These are phyloP conservation scores for Quercus berberidifolia DNA, from an alignment of 306 rosid genomes.

Conservation along the genomic window DNA sequence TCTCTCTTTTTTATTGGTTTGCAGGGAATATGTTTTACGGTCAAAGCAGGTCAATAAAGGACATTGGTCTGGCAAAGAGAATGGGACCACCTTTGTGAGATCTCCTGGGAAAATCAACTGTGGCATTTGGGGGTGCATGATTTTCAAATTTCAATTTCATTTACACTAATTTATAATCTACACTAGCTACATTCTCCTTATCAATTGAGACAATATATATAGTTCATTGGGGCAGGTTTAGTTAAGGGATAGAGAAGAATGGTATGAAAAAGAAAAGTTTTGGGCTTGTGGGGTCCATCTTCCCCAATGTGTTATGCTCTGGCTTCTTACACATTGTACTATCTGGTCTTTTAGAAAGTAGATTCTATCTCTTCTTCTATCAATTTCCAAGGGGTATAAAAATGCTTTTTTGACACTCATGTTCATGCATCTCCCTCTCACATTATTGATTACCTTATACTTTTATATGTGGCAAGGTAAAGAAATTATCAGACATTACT, in stretches of 20 bases:
- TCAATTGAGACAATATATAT: neutral
- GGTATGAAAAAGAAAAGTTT: neutral
- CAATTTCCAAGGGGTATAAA: neutral
- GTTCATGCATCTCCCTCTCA: too few relatives aligned
- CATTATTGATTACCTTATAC: too few relatives aligned
- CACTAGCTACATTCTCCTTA: neutral
- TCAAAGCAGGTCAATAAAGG: slow-evolving; percentile 78
- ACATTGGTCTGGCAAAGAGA: slow-evolving; percentile 45
- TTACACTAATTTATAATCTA: too few relatives aligned
- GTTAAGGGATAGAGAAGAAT: too few relatives aligned
- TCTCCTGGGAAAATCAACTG: slow-evolving; percentile 34
- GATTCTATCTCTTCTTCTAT: slow-evolving; percentile 9
- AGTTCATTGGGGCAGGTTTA: too few relatives aligned
- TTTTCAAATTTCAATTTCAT: neutral
- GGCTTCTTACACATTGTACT: slow-evolving; percentile 1
- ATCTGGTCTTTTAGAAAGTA: slow-evolving; percentile 18
- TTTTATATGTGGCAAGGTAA: too few relatives aligned
- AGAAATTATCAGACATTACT: too few relatives aligned
- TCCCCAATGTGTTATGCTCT: neutral
- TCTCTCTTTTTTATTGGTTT: slow-evolving; percentile 56
- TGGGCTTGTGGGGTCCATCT: neutral
- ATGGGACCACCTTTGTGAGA: slow-evolving; percentile 40
- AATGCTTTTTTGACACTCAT: neutral
- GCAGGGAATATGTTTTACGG: slow-evolving; percentile 61
- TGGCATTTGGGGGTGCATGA: neutral